Evolutionary conservation across 768 basidiomycete genomes (phyloP).

Genomic region (Chiua virens): DNA sequence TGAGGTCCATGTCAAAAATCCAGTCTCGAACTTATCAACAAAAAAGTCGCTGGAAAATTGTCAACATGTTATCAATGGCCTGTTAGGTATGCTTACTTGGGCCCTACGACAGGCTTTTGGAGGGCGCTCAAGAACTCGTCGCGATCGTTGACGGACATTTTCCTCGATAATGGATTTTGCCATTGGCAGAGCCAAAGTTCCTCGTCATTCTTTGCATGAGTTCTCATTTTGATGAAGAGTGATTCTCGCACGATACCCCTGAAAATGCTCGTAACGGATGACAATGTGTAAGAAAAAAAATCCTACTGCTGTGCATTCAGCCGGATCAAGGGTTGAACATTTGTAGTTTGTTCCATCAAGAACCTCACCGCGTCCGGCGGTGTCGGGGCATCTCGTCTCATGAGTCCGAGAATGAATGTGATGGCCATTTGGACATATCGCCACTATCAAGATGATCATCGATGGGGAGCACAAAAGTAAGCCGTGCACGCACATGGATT

Average conservation of each 20-base stretch:
- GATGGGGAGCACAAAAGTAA: background rate
- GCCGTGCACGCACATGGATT: slow-evolving; percentile 62
- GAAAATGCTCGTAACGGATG: background rate
- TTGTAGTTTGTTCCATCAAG: slow-evolving; percentile 64
- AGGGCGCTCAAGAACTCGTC: slow-evolving; percentile 50
- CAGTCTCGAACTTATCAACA: slow-evolving; percentile 74
- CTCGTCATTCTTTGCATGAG: slow-evolving; percentile 58
- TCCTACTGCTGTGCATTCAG: slow-evolving; percentile 60
- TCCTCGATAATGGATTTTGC: slow-evolving; percentile 57
- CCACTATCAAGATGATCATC: slow-evolving; percentile 54
- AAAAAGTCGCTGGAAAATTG: slow-evolving; percentile 44
- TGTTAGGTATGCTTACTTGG: slow-evolving; percentile 32
- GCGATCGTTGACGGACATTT: slow-evolving; percentile 48
- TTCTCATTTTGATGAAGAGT: slow-evolving; percentile 72
- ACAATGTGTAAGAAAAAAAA: background rate
- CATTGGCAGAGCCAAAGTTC: slow-evolving; percentile 77
- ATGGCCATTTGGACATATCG: slow-evolving; percentile 74
- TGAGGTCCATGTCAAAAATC: slow-evolving; percentile 74
- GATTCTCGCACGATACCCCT: slow-evolving; percentile 70
- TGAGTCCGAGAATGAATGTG: slow-evolving; percentile 57
- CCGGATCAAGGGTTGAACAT: slow-evolving; percentile 70
- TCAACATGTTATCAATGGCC: background rate
- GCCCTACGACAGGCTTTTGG: slow-evolving; percentile 36
- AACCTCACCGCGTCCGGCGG: slow-evolving; percentile 56
- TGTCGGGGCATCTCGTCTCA: slow-evolving; percentile 61